phyloP scores from a whole-genome alignment of 2,329 filamentous ascomycete genomes.

The Diaporthe citriasiana region DNA sequence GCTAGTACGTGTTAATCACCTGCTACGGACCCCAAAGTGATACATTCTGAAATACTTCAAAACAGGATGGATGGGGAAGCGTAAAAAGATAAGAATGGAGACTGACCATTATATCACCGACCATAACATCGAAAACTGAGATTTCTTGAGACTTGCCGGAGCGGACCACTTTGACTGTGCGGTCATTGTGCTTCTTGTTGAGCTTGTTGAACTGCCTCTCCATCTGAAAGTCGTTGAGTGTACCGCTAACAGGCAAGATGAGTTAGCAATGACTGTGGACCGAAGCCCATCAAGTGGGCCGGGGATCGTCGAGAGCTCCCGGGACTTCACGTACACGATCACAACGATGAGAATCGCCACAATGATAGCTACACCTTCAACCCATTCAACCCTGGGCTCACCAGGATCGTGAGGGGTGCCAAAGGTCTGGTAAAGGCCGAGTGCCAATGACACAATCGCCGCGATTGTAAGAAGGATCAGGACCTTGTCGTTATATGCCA shows the following conservation, averaged over 20 bases:
- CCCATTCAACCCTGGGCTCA: constrained; percentile 70
- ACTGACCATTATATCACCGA: constrained; percentile 79
- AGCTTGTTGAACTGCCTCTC: constrained; percentile 75
- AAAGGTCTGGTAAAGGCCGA: constrained; percentile 78
- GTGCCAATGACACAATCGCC: constrained; percentile 74
- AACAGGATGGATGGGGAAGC: too few relatives aligned
- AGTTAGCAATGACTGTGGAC: background rate
- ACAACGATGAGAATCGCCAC: constrained; percentile 76
- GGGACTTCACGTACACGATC: constrained; percentile 56
- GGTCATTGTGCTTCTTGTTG: constrained; percentile 73
- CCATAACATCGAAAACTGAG: constrained; percentile 75
- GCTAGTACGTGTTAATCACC: too few relatives aligned
- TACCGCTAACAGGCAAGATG: constrained; percentile 53
- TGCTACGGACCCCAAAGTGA: too few relatives aligned
- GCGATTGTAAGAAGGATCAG: constrained; percentile 76
- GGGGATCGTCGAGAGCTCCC: background rate
- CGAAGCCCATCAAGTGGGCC: background rate
- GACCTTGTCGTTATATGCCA: constrained; percentile 78
- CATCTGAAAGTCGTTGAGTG: constrained; percentile 77
- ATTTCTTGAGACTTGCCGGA: constrained; percentile 75
- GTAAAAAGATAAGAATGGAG: too few relatives aligned
- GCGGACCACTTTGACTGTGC: constrained; percentile 69
- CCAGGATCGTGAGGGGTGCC: constrained; percentile 59
- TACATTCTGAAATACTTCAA: too few relatives aligned
- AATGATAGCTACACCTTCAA: constrained; percentile 77